These are phyloP conservation scores for Stephanodiscus triporus DNA, from an alignment of 108 stramenopile genomes.

Conservation along the genomic window DNA sequence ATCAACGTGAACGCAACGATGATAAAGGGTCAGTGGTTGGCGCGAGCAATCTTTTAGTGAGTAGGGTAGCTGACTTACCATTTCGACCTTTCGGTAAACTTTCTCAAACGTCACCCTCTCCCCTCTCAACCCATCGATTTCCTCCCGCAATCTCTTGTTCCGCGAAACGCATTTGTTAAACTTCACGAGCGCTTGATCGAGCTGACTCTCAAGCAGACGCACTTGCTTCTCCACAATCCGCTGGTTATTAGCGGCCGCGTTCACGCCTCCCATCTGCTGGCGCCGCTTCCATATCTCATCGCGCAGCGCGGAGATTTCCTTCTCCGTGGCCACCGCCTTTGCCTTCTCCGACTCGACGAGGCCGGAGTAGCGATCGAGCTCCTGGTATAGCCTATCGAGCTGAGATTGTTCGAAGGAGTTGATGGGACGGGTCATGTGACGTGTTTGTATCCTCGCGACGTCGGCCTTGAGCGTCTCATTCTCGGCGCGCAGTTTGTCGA, in stretches of 20 bases:
- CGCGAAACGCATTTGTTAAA: conserved; percentile 82
- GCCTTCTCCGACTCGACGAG: conserved; percentile 59
- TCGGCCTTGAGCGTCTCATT: conserved; percentile 81
- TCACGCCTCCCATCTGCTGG: conserved; percentile 84
- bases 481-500: conserved; percentile 71
- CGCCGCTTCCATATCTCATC: conserved; percentile 73
- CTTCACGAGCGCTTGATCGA: conserved; percentile 89
- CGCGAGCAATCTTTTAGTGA: background rate
- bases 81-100: conserved; percentile 82
- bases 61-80: conserved; percentile 23
- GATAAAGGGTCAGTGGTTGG: background rate
- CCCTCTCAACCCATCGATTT: conserved; percentile 82
- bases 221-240: conserved; percentile 81
- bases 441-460: conserved; percentile 71
- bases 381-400: conserved; percentile 58
- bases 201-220: conserved; percentile 76
- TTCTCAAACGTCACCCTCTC: conserved; percentile 87
- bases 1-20: background rate
- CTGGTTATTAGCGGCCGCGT: conserved; percentile 68
- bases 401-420: conserved; percentile 58
- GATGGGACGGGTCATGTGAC: conserved; percentile 54
- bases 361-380: conserved; percentile 56
- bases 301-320: conserved; percentile 57
- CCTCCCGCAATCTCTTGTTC: conserved; percentile 78
- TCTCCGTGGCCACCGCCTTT: conserved; percentile 59